Evolutionary conservation across 148 eudicot species (phyloP).

Genomic region (Vaccinium darrowii): DNA sequence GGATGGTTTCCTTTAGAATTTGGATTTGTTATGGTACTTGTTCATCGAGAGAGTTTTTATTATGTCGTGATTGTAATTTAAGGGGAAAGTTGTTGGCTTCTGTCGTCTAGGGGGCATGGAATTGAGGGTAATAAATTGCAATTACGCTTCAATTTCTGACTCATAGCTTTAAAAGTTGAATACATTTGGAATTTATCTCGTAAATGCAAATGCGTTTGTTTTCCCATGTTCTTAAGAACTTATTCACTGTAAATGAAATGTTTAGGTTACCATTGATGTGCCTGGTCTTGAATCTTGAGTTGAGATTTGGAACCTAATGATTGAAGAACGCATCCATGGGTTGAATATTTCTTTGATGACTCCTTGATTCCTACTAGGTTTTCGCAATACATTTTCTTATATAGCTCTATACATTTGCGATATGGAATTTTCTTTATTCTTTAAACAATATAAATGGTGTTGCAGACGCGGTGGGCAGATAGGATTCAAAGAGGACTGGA

Average conservation of each 20-base stretch:
- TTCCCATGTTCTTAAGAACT: not conserved
- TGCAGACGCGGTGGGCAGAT: slow-evolving; percentile 95
- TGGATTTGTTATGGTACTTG: too few species aligned
- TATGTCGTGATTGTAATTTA: too few species aligned
- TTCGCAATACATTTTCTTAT: too few species aligned
- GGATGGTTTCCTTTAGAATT: too few species aligned
- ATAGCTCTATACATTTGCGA: not conserved
- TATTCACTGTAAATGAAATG: not conserved
- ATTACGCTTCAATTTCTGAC: too few species aligned
- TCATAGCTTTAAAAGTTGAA: too few species aligned
- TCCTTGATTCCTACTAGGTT: not conserved
- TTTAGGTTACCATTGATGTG: not conserved
- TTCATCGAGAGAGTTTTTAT: too few species aligned
- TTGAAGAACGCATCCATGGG: not conserved
- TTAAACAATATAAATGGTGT: slow-evolving; percentile 7
- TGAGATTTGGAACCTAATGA: not conserved
- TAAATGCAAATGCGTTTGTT: too few species aligned
- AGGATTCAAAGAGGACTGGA: slow-evolving; percentile 76
- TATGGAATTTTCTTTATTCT: not conserved
- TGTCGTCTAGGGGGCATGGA: too few species aligned
- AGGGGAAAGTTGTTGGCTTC: too few species aligned
- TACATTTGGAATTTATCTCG: too few species aligned
- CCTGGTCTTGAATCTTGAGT: not conserved
- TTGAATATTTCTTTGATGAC: not conserved
- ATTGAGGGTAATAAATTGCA: too few species aligned